These are phyloP conservation scores for Aspergillus cavernicola DNA, from an alignment of 495 filamentous ascomycete genomes.

Conservation along the genomic window DNA sequence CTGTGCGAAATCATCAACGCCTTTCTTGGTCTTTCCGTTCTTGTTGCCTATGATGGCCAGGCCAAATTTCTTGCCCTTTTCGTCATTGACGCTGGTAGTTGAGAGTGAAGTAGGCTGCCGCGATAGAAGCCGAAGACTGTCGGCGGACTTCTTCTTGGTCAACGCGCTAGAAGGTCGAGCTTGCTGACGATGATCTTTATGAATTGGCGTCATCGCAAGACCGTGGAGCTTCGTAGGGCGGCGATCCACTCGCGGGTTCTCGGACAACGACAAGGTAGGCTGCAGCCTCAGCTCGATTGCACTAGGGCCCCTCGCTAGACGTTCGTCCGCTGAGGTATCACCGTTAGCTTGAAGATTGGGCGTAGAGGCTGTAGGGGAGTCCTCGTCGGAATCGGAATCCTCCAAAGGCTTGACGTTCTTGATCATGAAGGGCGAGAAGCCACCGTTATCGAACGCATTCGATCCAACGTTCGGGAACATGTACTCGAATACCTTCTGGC, in stretches of 20 bases:
- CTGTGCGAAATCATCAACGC: slow-evolving; percentile 90
- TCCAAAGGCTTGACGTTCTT: slow-evolving; percentile 65
- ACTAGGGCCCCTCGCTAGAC: slow-evolving; percentile 51
- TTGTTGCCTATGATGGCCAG: slow-evolving; percentile 45
- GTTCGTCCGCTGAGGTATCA: slow-evolving; percentile 33
- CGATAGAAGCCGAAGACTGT: slow-evolving; percentile 57
- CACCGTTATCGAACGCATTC: slow-evolving; percentile 55
- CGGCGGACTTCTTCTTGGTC: slow-evolving; percentile 62
- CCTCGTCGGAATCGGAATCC: slow-evolving; percentile 52
- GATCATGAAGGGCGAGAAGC: slow-evolving; percentile 77
- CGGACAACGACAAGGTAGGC: slow-evolving; percentile 68
- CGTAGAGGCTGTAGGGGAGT: slow-evolving; percentile 28
- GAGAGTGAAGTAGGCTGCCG: slow-evolving; percentile 44
- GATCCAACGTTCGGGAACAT: slow-evolving; percentile 82
- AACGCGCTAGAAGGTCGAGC: slow-evolving; percentile 30
- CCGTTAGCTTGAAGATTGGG: slow-evolving; percentile 26
- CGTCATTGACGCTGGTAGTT: slow-evolving; percentile 50
- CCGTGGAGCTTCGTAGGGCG: slow-evolving; percentile 41
- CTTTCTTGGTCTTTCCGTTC: slow-evolving; percentile 50
- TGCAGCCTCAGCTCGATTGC: slow-evolving; percentile 74
- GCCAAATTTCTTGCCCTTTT: slow-evolving; percentile 53
- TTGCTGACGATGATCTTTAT: slow-evolving; percentile 24
- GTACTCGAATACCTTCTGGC: slow-evolving; percentile 94
- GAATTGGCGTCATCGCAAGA: slow-evolving; percentile 38
- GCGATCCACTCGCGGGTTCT: slow-evolving; percentile 33